Percentiles rank a stretch among this genome's conserved stretches.
phyloP scores from a whole-genome alignment of 2,329 filamentous ascomycete species.

The Neoascochyta sp. region DNA sequence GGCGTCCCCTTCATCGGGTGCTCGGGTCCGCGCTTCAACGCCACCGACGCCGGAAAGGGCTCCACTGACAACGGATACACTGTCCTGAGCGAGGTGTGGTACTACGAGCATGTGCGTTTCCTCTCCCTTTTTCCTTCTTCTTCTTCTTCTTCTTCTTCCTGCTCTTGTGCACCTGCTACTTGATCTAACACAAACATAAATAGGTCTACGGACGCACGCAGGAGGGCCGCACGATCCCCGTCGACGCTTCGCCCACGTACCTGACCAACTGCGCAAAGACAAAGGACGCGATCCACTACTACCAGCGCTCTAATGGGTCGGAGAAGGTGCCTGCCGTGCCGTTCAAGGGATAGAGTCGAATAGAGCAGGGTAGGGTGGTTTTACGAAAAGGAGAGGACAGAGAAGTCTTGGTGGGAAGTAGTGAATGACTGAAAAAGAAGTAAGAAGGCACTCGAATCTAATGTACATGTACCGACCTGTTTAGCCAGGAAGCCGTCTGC shows the following conservation, averaged over 20 bases:
- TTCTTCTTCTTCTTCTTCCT: no score
- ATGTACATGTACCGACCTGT: no score
- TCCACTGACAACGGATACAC: slow-evolving; percentile 56
- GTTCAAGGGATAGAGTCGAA: slow-evolving; percentile 14
- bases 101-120: slow-evolving; percentile 56
- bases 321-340: slow-evolving; percentile 28
- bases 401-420: no score
- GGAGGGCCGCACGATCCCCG: slow-evolving; percentile 46
- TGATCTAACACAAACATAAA: no score
- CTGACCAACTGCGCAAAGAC: slow-evolving; percentile 55
- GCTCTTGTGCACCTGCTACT: no score
- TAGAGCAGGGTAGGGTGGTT: no score
- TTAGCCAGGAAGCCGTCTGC: no score
- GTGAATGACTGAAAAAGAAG: no score
- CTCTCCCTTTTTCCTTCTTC: no score
- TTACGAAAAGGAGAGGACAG: no score
- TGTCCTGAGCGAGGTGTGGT: slow-evolving; percentile 61
- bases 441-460: no score
- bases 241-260: slow-evolving; percentile 47
- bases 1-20: slow-evolving; percentile 60
- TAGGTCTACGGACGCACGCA: slow-evolving; percentile 53
- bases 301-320: slow-evolving; percentile 47
- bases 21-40: slow-evolving; percentile 58
- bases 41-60: slow-evolving; percentile 55
- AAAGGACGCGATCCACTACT: slow-evolving; percentile 54